A percentile compares a stretch with the other conserved stretches of the same genome.
Conservation (phyloP, 2,329 filamentous ascomycete genomes). For the Clonostachys rhizophaga region DNA sequence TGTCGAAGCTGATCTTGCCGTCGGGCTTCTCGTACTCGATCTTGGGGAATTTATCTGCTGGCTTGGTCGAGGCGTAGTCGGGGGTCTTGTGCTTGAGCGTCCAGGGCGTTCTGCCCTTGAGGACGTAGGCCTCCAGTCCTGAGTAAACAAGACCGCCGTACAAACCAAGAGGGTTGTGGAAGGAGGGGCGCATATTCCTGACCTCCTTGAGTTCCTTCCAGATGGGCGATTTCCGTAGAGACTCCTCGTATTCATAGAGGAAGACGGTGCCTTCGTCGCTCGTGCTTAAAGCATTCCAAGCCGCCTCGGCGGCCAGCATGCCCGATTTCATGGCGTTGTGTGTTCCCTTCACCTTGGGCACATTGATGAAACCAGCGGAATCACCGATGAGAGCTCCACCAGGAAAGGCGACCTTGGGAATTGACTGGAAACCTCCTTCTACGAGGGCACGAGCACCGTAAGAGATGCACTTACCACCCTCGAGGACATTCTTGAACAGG, state of each 20-base stretch:
- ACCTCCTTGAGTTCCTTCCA: conserved; percentile 95
- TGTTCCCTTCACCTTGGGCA: conserved; percentile 97
- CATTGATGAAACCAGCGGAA: conserved; percentile 93
- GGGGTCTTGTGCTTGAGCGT: conserved; percentile 79
- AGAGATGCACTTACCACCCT: conserved; percentile 95
- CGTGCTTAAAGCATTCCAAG: conserved; percentile 68
- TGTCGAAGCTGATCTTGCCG: conserved; percentile 91
- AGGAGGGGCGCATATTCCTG: conserved; percentile 95
- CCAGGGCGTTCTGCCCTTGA: conserved; percentile 86
- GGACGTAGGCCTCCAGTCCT: conserved; percentile 81
- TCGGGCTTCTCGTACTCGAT: conserved; percentile 98
- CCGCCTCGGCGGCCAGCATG: conserved; percentile 91
- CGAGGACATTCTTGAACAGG: conserved; percentile 79
- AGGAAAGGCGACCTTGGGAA: conserved; percentile 94
- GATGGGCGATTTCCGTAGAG: conserved; percentile 78
- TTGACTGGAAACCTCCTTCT: conserved; percentile 95
- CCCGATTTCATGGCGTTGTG: conserved; percentile 97
- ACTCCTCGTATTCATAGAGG: conserved; percentile 89
- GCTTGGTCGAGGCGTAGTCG: conserved; percentile 76
- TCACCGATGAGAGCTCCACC: conserved; percentile 94
- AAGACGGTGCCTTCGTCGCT: conserved; percentile 69
- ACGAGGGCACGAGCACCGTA: conserved; percentile 89
- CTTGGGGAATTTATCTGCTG: conserved; percentile 73
- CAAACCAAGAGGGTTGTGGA: conserved; percentile 81
- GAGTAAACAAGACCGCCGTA: conserved; percentile 92